Evolutionary conservation across 2,329 filamentous ascomycete genomes (phyloP).

Genomic region (Talaromyces sp.): DNA sequence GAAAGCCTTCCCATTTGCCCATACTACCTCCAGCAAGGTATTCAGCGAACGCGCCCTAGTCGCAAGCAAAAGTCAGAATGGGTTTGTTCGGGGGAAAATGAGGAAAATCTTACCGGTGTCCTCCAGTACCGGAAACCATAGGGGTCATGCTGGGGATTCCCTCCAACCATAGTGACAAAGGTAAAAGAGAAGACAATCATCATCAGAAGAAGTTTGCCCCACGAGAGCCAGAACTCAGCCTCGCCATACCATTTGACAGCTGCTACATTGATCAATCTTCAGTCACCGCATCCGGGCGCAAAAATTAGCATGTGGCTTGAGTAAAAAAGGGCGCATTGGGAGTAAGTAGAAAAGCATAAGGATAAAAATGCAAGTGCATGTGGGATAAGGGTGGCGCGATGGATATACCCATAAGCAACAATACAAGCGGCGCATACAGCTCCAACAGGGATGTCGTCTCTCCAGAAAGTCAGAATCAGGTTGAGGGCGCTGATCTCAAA

Average conservation of each 20-base stretch:
- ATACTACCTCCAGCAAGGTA: slow-evolving; percentile 57
- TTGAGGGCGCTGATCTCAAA: slow-evolving; percentile 11
- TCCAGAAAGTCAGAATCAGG: neutral
- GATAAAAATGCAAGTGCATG: neutral
- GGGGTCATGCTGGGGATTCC: slow-evolving; percentile 42
- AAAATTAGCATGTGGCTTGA: neutral
- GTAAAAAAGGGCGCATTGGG: neutral
- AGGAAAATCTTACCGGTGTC: slow-evolving; percentile 51
- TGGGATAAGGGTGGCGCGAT: slow-evolving; percentile 33
- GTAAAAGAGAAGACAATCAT: slow-evolving; percentile 28
- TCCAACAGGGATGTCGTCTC: slow-evolving; percentile 39
- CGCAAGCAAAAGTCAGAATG: slow-evolving; percentile 28
- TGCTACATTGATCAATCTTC: slow-evolving; percentile 56
- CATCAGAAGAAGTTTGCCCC: slow-evolving; percentile 57
- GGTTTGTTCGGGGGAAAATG: slow-evolving; percentile 25
- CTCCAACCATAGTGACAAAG: slow-evolving; percentile 14
- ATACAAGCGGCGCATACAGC: slow-evolving; percentile 58
- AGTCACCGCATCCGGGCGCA: slow-evolving; percentile 52
- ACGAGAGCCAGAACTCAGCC: slow-evolving; percentile 58
- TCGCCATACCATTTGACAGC: slow-evolving; percentile 56
- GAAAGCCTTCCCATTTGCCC: slow-evolving; percentile 49
- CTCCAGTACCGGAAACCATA: slow-evolving; percentile 61
- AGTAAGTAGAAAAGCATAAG: neutral
- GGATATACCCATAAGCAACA: slow-evolving; percentile 53
- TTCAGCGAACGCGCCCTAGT: slow-evolving; percentile 55